These are phyloP conservation scores for Cladosporium sphaerospermum DNA, from an alignment of 2,329 filamentous ascomycete genomes.

Conservation along the genomic window DNA sequence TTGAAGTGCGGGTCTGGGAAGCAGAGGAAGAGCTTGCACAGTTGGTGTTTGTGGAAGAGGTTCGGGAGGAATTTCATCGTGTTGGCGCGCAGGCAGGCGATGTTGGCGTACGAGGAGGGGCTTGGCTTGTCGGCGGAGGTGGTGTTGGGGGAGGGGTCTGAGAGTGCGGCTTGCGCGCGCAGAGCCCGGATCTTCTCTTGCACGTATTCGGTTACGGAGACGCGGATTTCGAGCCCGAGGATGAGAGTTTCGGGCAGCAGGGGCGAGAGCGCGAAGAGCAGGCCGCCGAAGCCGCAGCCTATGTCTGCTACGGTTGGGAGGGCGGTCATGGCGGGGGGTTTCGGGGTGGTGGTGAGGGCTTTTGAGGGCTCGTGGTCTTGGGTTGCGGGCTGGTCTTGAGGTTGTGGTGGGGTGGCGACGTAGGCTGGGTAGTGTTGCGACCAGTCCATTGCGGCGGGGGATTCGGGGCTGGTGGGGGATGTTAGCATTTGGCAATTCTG, in stretches of 20 bases:
- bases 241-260: conserved; percentile 75
- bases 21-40: conserved; percentile 92
- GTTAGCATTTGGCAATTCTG: neutral
- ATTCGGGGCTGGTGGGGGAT: conserved; percentile 57
- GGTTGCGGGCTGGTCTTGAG: neutral
- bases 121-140: no score
- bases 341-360: conserved; percentile 13
- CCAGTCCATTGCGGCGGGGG: conserved; percentile 87
- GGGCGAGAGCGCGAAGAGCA: conserved; percentile 79
- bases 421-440: conserved; percentile 73
- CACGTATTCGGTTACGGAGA: conserved; percentile 84
- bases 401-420: conserved; percentile 22
- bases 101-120: conserved; percentile 95
- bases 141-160: neutral
- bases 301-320: conserved; percentile 92
- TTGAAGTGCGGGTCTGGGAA: conserved; percentile 99
- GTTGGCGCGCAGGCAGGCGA: conserved; percentile 83
- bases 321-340: conserved; percentile 45
- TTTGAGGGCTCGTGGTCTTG: conserved; percentile 15
- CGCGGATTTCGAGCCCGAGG: conserved; percentile 87
- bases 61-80: conserved; percentile 99
- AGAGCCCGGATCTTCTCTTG: conserved; percentile 80
- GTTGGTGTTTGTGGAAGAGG: conserved; percentile 76
- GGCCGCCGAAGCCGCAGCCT: conserved; percentile 89
- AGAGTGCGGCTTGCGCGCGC: conserved; percentile 54